Conservation (phyloP, 2,329 filamentous ascomycete species). For the Xylogone sp. region DNA sequence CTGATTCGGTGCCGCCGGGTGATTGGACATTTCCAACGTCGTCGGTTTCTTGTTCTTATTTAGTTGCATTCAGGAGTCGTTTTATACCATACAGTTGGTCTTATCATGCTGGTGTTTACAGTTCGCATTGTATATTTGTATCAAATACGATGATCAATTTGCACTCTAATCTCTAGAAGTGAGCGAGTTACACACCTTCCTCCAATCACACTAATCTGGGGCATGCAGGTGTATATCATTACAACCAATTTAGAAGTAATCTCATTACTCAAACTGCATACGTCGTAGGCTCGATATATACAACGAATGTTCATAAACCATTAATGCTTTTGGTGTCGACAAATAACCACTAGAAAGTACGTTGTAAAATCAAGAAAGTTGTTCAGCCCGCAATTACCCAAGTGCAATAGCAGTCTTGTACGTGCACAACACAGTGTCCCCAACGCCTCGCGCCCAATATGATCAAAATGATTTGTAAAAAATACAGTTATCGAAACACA, state of each 20-base stretch:
- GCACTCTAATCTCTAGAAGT: too few species aligned
- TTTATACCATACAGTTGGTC: too few species aligned
- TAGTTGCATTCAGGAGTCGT: too few species aligned
- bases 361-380: neutral
- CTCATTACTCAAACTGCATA: neutral
- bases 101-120: too few species aligned
- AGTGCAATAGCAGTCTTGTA: neutral
- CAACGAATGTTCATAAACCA: neutral
- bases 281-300: neutral
- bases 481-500: conserved; percentile 39
- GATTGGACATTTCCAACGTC: too few species aligned
- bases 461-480: neutral
- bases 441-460: neutral
- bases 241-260: neutral
- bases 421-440: neutral
- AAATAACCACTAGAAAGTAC: neutral
- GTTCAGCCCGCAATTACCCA: neutral
- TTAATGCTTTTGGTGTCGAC: neutral
- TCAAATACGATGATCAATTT: too few species aligned
- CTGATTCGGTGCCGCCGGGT: too few species aligned
- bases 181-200: too few species aligned
- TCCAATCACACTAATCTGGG: too few species aligned
- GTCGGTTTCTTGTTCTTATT: too few species aligned
- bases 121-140: too few species aligned
- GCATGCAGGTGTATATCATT: too few species aligned